These are phyloP conservation scores for Curvularia sp. DNA, from an alignment of 2,329 filamentous ascomycete species.

Conservation along the genomic window DNA sequence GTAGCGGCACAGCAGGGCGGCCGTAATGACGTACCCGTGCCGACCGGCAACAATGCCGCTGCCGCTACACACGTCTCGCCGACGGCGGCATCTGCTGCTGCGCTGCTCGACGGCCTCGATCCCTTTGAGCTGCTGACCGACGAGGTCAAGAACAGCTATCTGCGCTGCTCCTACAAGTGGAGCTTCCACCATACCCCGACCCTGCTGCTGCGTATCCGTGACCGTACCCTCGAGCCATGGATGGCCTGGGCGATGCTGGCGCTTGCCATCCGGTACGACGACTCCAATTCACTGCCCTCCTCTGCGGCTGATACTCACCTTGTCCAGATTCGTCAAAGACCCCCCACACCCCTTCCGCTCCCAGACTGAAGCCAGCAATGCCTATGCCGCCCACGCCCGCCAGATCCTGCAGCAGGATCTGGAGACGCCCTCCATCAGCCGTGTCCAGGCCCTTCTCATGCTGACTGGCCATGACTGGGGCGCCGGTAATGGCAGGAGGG, in stretches of 20 bases:
- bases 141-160: constrained; percentile 52
- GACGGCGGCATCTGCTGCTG: constrained; percentile 30
- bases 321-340: constrained; percentile 46
- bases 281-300: too few species aligned
- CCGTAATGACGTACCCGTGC: constrained; percentile 30
- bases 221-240: constrained; percentile 48
- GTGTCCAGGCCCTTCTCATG: constrained; percentile 52
- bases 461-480: constrained; percentile 57
- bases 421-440: constrained; percentile 49
- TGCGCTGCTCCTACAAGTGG: constrained; percentile 53
- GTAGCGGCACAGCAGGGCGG: constrained; percentile 25
- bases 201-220: constrained; percentile 48
- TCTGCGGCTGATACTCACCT: neutral
- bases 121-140: constrained; percentile 51
- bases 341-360: constrained; percentile 46
- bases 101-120: constrained; percentile 44
- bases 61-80: constrained; percentile 31
- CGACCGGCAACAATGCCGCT: constrained; percentile 36
- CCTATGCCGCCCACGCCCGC: constrained; percentile 51
- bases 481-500: constrained; percentile 52
- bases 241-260: constrained; percentile 54
- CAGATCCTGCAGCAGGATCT: constrained; percentile 51
- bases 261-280: constrained; percentile 47
- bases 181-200: constrained; percentile 53
- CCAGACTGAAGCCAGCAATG: constrained; percentile 52